phyloP scores from a whole-genome alignment of 768 basidiomycete species.

The Suillus ampliporus region DNA sequence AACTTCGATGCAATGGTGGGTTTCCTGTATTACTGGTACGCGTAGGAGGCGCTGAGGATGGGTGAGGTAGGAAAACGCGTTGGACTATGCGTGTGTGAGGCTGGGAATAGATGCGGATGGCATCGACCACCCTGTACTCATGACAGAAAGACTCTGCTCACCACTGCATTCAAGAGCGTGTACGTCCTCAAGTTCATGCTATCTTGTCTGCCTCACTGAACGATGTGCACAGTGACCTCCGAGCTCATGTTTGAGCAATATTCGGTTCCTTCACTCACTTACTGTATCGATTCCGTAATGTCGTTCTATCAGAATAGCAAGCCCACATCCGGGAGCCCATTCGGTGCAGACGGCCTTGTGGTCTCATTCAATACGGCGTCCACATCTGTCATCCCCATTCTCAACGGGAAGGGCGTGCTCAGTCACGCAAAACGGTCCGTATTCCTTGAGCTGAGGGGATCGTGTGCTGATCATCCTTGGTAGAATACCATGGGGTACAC shows the following conservation, averaged over 20 bases:
- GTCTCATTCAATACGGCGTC: constrained; percentile 92
- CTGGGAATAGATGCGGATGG: constrained; percentile 80
- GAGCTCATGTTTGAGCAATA: constrained; percentile 97
- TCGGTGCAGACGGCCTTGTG: constrained; percentile 76
- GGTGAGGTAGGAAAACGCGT: constrained; percentile 79
- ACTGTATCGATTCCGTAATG: constrained; percentile 89
- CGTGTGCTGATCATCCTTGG: neutral
- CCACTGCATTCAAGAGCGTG: constrained; percentile 87
- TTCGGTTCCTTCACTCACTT: constrained; percentile 81
- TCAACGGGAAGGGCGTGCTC: constrained; percentile 82
- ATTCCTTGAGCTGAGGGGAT: neutral
- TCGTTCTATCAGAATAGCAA: constrained; percentile 86
- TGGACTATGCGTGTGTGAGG: constrained; percentile 90
- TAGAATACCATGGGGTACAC: constrained; percentile 94
- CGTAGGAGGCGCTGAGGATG: constrained; percentile 10
- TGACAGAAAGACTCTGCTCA: constrained; percentile 91
- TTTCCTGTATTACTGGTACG: constrained; percentile 17
- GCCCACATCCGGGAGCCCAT: constrained; percentile 43
- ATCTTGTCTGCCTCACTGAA: neutral
- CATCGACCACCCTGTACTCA: constrained; percentile 87
- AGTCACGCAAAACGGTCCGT: constrained; percentile 85
- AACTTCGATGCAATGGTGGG: constrained; percentile 94
- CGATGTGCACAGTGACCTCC: constrained; percentile 71
- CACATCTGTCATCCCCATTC: constrained; percentile 88
- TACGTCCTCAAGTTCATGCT: constrained; percentile 43